Conservation (phyloP, 192 early-diverging fungal species). For the Jimgerdemannia lactiflua region DNA sequence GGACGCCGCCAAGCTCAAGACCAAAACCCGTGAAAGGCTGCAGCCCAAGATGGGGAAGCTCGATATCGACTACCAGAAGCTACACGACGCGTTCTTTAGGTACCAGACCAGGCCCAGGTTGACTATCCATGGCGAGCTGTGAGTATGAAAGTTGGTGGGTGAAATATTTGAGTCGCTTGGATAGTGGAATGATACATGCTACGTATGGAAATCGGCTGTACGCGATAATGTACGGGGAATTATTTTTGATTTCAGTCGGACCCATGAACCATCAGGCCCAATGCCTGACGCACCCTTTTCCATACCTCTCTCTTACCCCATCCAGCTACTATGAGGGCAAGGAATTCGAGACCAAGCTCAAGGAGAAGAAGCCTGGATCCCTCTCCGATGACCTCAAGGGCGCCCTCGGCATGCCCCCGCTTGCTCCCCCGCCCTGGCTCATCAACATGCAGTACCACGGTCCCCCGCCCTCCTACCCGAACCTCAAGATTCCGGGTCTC, state of each 20-base stretch:
- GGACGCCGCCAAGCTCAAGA: slow-evolving; percentile 74
- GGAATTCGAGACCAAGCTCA: slow-evolving; percentile 88
- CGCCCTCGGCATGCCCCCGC: slow-evolving; percentile 88
- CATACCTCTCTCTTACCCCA: neutral
- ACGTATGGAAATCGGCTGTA: no score
- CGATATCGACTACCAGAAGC: slow-evolving; percentile 96
- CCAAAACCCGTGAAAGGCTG: slow-evolving; percentile 80
- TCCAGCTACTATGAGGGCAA: slow-evolving; percentile 91
- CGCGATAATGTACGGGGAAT: no score
- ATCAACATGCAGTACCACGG: slow-evolving; percentile 99
- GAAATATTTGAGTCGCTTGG: no score
- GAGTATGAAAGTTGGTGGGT: slow-evolving; percentile 22
- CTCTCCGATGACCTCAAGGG: slow-evolving; percentile 82
- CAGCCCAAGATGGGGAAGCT: slow-evolving; percentile 97
- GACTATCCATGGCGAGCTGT: slow-evolving; percentile 79
- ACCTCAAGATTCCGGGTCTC: slow-evolving; percentile 86
- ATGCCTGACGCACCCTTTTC: no score
- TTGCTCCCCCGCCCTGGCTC: slow-evolving; percentile 96
- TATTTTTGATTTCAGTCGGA: no score
- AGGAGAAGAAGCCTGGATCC: slow-evolving; percentile 83
- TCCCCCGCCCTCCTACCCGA: slow-evolving; percentile 92
- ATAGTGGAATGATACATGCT: no score
- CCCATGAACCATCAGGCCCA: no score
- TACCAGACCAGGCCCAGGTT: slow-evolving; percentile 86
- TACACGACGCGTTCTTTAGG: slow-evolving; percentile 97